Base-by-base conservation (phyloP, 2,329 filamentous ascomycete species). In the Cladosporium sp. region DNA sequence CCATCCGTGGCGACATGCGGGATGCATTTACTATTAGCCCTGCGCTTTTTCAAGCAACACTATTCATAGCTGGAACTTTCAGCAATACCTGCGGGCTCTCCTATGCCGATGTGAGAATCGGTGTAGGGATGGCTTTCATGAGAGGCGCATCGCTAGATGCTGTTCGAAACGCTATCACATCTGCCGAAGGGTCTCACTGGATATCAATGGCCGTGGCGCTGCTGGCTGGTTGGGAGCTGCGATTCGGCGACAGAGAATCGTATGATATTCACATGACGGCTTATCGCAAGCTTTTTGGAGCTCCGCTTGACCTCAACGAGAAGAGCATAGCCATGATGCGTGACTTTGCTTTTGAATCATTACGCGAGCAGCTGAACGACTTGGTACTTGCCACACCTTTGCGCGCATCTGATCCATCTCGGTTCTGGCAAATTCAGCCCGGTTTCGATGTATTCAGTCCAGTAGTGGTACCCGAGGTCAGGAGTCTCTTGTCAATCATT, bases 191-290 rank as follows among this genome's bases (percentile, higher is more conserved):
- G 23, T 68, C 67, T n/a, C 64, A 67, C 40, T 57, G 68, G 50
- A 67, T 69, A 8, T 69, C 69, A 7, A 57, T 72, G 12, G 68
- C 69, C 0, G 69, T 72, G 16, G 71, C 71, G 8, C 59, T 72
- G 4, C 66, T 72, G 16, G 71, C 71, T 28, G 71, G 70, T 12
- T 72, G 71, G 71, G 71, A 72, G 46, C 66, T 67, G 11, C 66
- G 67, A 6, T 72, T 68, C n/a, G 71, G 71, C 10, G 71, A 72
- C 29, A 56, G 35, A 3, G 37, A 66, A 29, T 68, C 67, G 2
- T 72, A 69, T 53, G 66, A 67, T 11, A 61, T 71, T 5, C 71
- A 72, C 56, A 68, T 72, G 66, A 65, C 65, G 23, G 66, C 68
- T 5, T 63, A 63, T 12, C 61, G 61, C 7, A 16, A 23, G 21